A percentile compares a stretch with the other conserved stretches of the same genome.
Conservation (phyloP, 2,329 filamentous ascomycete genomes). For the Aspergillus japonicus region DNA sequence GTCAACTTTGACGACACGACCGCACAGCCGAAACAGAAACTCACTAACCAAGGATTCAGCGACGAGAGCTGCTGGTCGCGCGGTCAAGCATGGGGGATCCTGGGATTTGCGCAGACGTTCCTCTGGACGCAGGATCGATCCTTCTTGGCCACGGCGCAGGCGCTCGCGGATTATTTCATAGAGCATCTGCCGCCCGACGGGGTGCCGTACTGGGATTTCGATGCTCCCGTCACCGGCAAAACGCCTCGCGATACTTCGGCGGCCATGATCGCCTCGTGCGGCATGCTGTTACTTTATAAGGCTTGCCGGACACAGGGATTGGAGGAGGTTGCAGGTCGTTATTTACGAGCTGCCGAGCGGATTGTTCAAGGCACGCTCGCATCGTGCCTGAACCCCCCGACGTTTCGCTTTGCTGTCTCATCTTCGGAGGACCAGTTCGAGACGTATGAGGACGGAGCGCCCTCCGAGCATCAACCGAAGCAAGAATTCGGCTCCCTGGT, state of each 20-base stretch:
- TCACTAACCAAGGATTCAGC: slow-evolving; percentile 28
- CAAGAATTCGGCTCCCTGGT: slow-evolving; percentile 4
- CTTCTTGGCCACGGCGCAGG: slow-evolving; percentile 43
- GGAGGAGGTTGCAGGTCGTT: background rate
- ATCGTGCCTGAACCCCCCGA: slow-evolving; percentile 10
- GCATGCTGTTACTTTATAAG: slow-evolving; percentile 41
- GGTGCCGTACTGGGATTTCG: slow-evolving; percentile 54
- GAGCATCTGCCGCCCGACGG: slow-evolving; percentile 37
- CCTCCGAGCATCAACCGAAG: background rate
- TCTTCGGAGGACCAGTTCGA: background rate
- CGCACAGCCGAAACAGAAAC: slow-evolving; percentile 31
- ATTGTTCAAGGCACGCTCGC: slow-evolving; percentile 13
- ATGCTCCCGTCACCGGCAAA: slow-evolving; percentile 40
- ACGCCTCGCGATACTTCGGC: slow-evolving; percentile 41
- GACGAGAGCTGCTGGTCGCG: slow-evolving; percentile 27
- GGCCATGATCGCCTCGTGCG: slow-evolving; percentile 45
- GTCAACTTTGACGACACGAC: slow-evolving; percentile 45
- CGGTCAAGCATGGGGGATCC: slow-evolving; percentile 28
- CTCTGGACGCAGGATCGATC: slow-evolving; percentile 30
- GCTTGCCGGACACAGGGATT: slow-evolving; percentile 13
- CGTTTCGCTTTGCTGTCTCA: background rate
- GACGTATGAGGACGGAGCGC: background rate
- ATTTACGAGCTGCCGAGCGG: slow-evolving; percentile 4
- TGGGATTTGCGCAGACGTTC: slow-evolving; percentile 43
- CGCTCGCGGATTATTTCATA: slow-evolving; percentile 50